Base-by-base conservation (phyloP, 2,329 filamentous ascomycete genomes). In the Thyridium curvatum region DNA sequence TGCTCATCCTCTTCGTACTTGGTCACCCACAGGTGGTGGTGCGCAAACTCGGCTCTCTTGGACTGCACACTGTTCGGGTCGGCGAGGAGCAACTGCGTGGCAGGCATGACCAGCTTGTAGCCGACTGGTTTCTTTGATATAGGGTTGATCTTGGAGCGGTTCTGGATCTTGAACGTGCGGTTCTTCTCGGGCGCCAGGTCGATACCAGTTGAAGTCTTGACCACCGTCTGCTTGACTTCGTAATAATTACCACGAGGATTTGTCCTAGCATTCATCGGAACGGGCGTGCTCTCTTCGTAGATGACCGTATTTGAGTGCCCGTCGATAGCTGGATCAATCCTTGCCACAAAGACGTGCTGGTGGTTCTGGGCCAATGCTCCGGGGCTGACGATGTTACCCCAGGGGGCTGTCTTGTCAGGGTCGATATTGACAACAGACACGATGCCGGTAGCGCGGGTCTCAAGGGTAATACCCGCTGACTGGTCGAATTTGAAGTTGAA, bases 1-100 rank as follows among this genome's bases (percentile, higher is more conserved):
- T 80, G 60, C 55, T 81, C 74, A 39, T 72, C 68, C 48, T 80
- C 76, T 29, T 63, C 62, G 55, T 81, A 69, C 43, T 68, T 66
- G 28, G 72, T 69, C n/a, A 77, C 75, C 57, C 77, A 80, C 29
- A 80, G 64, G 42, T 74, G 70, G 50, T 76, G 71, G 46, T 74
- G 68, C 4, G 74, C 69, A 47, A 80, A 80, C 35, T 73, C 72
- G 13, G 73, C 76, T 29, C 75, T 69, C 52, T 74, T 74, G 62
- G 69, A 71, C 51, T 74, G 69, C 53, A 69, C 69, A 51, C 66
- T 71, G 34, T 71, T 68, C 28, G 65, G 60, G 38, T 68, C 60
- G n/a, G 74, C 68, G 12, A 79, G 60, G 46, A 79, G 62, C 52
- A 73, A 73, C 52, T 77, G 74, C 54, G 71, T 76, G 0, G 69